Percentiles rank a stretch among this genome's conserved stretches.
These are phyloP conservation scores for Suhomyces canberraensis DNA, from an alignment of 805 yeast genomes.

Conservation along the genomic window DNA sequence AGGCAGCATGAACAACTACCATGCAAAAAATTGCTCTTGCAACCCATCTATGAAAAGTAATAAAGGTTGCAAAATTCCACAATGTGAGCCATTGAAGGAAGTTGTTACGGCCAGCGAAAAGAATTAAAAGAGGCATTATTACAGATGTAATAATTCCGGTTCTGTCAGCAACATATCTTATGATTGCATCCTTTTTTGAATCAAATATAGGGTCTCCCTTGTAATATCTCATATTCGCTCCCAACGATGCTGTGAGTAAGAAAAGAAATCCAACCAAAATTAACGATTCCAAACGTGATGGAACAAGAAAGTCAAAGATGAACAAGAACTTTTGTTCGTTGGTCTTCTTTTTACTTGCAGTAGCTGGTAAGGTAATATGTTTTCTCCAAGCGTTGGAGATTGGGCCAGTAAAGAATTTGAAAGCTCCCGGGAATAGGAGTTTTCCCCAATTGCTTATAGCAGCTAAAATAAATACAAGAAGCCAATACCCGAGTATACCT, in stretches of 20 bases:
- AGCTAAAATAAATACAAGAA: constrained; percentile 7
- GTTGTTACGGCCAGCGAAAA: constrained; percentile 65
- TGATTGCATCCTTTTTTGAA: constrained; percentile 30
- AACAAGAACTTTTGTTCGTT: constrained; percentile 18
- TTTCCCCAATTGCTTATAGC: constrained; percentile 11
- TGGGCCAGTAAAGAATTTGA: constrained; percentile 25
- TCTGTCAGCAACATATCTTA: constrained; percentile 41
- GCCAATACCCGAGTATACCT: constrained; percentile 21
- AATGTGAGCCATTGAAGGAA: constrained; percentile 58
- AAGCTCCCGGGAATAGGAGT: constrained; percentile 29
- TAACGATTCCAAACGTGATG: constrained; percentile 31
- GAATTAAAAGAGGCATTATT: constrained; percentile 49
- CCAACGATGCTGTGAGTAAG: constrained; percentile 25
- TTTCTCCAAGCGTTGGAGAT: constrained; percentile 10
- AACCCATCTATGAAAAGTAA: constrained; percentile 43
- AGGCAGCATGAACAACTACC: constrained; percentile 28
- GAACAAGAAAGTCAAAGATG: constrained; percentile 25
- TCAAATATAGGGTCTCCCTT: constrained; percentile 36
- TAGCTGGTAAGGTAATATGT: constrained; percentile 35
- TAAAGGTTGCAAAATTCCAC: constrained; percentile 45
- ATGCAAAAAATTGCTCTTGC: constrained; percentile 32
- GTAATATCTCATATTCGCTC: constrained; percentile 20
- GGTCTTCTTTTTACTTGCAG: constrained; percentile 21
- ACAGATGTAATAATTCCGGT: constrained; percentile 42
- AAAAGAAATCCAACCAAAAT: constrained; percentile 28